These are phyloP conservation scores for Fraxinus ornus DNA, from an alignment of 305 asterid species.

Conservation along the genomic window DNA sequence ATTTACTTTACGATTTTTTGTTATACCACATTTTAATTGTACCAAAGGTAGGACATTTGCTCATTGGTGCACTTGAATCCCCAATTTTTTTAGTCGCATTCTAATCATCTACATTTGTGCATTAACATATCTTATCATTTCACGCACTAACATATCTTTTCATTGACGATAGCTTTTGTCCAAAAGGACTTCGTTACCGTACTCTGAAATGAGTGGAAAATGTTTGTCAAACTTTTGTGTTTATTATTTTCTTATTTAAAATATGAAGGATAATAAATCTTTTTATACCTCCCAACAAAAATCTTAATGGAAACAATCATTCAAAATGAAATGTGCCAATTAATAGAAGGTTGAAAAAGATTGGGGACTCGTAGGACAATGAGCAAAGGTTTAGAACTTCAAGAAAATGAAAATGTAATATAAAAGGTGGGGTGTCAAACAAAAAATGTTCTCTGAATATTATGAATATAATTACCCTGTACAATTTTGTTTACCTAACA, in stretches of 20 bases:
- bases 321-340: background rate
- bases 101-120: no score
- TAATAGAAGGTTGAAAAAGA: background rate
- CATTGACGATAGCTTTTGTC: background rate
- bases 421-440: background rate
- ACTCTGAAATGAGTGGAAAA: background rate
- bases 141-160: no score
- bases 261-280: background rate
- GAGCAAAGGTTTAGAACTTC: background rate
- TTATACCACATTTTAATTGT: background rate
- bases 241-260: no score
- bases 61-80: background rate
- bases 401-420: no score
- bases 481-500: background rate
- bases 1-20: background rate
- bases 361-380: background rate
- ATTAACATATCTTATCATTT: no score
- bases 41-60: background rate
- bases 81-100: background rate
- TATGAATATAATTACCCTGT: background rate
- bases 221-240: background rate
- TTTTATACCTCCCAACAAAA: background rate
- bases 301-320: no score
- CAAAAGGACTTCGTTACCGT: background rate
- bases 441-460: no score